These are phyloP conservation scores for Auricularia sp. DNA, from an alignment of 768 basidiomycete genomes.

Conservation along the genomic window DNA sequence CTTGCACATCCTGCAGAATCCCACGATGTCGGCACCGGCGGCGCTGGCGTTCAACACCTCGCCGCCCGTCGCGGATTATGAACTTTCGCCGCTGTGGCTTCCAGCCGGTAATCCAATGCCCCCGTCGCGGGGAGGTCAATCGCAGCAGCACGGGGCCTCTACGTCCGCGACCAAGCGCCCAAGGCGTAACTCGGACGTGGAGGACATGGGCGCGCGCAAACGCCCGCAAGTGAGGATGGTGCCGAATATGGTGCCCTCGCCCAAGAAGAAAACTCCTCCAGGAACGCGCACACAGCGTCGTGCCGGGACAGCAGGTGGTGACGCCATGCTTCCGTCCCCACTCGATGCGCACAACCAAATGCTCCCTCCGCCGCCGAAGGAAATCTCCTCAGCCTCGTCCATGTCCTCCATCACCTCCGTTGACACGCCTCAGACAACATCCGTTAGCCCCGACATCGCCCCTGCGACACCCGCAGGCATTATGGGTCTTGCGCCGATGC, in stretches of 20 bases:
- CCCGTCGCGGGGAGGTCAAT: background rate
- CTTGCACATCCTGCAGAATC: background rate
- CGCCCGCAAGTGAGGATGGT: background rate
- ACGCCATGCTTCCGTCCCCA: background rate
- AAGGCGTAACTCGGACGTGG: background rate
- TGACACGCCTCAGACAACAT: constrained; percentile 10
- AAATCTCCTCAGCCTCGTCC: background rate
- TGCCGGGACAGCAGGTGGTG: background rate
- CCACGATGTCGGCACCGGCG: constrained; percentile 10
- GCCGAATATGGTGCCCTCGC: background rate
- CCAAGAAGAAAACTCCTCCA: constrained; percentile 10
- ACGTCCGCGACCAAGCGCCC: background rate
- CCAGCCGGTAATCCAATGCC: background rate
- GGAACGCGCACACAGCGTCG: constrained; percentile 11
- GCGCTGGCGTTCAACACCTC: background rate
- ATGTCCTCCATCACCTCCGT: background rate
- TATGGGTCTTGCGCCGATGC: constrained; percentile 73
- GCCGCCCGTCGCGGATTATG: background rate
- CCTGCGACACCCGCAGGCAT: constrained; percentile 90
- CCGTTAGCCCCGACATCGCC: constrained; percentile 32
- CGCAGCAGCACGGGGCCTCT: constrained; percentile 21
- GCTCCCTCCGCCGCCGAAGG: constrained; percentile 3
- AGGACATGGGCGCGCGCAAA: background rate
- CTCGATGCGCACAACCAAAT: background rate
- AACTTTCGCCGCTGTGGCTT: background rate